Evolutionary conservation across 345 rosid species (phyloP).

Genomic region (Iberis pinnata): DNA sequence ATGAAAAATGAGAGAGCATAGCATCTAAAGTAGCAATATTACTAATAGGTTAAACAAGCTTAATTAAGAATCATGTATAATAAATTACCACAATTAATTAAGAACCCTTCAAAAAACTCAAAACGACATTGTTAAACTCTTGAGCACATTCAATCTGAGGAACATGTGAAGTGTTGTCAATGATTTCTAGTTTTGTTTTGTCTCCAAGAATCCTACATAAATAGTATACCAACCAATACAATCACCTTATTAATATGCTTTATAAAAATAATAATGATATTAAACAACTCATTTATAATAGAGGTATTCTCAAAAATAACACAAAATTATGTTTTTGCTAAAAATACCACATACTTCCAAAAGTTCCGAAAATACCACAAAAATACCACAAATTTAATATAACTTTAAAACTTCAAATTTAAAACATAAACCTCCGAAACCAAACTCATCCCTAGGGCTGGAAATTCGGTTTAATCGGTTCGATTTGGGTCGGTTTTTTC

Average conservation of each 20-base stretch:
- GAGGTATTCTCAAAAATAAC: no score
- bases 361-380: no score
- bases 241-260: neutral
- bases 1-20: slow-evolving; percentile 1
- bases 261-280: no score
- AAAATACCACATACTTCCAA: no score
- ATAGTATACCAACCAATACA: neutral
- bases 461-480: no score
- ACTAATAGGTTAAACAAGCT: slow-evolving; percentile 4
- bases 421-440: no score
- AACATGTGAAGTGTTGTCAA: slow-evolving; percentile 61
- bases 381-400: no score
- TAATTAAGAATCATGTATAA: slow-evolving; percentile 12
- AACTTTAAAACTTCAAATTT: no score
- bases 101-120: slow-evolving; percentile 38
- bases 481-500: no score
- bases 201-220: slow-evolving; percentile 60
- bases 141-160: slow-evolving; percentile 60
- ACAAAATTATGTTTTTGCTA: no score
- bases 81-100: neutral
- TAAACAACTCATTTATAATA: no score
- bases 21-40: neutral
- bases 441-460: no score
- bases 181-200: slow-evolving; percentile 52
- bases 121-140: slow-evolving; percentile 48